phyloP scores from a whole-genome alignment of 2,329 filamentous ascomycete genomes.

The Talaromyces sp. region DNA sequence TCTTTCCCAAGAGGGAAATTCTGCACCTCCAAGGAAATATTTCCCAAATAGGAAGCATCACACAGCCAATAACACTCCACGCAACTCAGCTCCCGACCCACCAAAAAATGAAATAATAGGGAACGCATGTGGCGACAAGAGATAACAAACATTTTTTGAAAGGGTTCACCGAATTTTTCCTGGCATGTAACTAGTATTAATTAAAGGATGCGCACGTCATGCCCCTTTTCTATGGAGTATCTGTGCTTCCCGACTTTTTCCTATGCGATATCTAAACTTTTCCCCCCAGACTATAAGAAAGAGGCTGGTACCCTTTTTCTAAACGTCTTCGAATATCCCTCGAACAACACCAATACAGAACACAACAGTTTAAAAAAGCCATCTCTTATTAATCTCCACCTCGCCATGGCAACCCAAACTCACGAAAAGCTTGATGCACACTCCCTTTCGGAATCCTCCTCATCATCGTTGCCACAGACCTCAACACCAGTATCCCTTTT shows the following conservation, averaged over 20 bases:
- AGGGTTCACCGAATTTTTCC: background rate
- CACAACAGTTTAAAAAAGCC: no score
- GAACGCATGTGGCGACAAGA: background rate
- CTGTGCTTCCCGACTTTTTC: no score
- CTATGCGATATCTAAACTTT: no score
- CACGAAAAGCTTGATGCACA: background rate
- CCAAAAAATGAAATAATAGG: background rate
- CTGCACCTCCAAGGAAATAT: background rate
- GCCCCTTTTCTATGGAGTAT: background rate
- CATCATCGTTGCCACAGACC: background rate
- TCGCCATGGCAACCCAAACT: background rate
- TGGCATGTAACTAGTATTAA: background rate
- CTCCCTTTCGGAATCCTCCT: background rate
- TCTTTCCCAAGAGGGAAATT: background rate
- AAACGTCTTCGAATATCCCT: background rate
- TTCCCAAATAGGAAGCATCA: background rate
- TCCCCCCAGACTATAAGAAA: background rate
- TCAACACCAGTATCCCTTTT: conserved; percentile 3
- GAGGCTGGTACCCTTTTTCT: background rate
- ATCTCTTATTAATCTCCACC: background rate
- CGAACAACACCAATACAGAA: background rate
- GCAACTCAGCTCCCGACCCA: background rate
- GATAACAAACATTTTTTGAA: background rate
- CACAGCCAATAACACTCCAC: background rate
- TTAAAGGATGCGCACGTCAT: background rate